phyloP scores from a whole-genome alignment of 1,284 basidiomycete genomes.

The Tilletia indica region DNA sequence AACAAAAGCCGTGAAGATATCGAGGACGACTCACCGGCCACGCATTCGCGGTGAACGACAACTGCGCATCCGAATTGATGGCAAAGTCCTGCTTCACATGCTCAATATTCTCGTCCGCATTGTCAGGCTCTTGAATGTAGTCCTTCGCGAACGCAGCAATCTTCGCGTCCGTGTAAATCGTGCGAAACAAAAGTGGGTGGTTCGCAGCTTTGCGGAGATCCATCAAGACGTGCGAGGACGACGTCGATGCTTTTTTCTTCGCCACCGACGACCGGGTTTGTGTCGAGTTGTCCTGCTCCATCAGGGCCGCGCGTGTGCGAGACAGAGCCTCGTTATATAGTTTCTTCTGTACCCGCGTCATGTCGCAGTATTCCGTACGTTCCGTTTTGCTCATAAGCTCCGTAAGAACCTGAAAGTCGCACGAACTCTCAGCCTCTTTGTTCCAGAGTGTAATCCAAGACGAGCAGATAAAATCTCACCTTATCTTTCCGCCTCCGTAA shows the following conservation, averaged over 20 bases:
- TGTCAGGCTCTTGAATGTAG: conserved; percentile 82
- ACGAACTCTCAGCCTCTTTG: not conserved
- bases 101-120: conserved; percentile 47
- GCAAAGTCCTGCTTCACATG: conserved; percentile 52
- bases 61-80: conserved; percentile 54
- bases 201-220: conserved; percentile 91
- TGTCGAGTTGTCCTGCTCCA: conserved; percentile 42
- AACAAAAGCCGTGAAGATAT: not conserved
- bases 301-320: conserved; percentile 76
- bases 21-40: conserved; percentile 24
- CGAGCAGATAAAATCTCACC: conserved; percentile 35
- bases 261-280: conserved; percentile 22
- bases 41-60: conserved; percentile 37
- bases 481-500: conserved; percentile 82
- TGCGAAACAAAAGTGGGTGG: conserved; percentile 92
- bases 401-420: conserved; percentile 66
- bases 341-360: conserved; percentile 77
- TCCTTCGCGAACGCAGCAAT: conserved; percentile 75
- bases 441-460: not conserved
- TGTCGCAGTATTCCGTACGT: conserved; percentile 87
- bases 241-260: conserved; percentile 24
- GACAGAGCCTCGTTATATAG: conserved; percentile 83
- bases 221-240: conserved; percentile 77
- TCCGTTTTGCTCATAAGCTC: conserved; percentile 90
- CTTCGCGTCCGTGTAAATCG: conserved; percentile 74